phyloP scores from a whole-genome alignment of 2,329 filamentous ascomycete genomes.

The Incumbomyces delicatus region DNA sequence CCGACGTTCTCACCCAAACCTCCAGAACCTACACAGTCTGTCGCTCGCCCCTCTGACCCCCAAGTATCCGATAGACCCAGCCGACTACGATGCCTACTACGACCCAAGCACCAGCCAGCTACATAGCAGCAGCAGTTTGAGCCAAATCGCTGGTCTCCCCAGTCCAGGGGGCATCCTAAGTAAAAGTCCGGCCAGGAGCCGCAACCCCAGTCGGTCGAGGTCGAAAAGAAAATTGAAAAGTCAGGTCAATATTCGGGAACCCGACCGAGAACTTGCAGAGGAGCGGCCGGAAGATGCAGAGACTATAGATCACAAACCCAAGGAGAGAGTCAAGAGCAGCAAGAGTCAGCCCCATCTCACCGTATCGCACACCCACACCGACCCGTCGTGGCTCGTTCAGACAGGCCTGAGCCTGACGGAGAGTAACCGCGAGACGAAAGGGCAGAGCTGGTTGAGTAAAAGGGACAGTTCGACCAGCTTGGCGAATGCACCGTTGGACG shows the following conservation, averaged over 20 bases:
- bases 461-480: constrained; percentile 48
- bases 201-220: constrained; percentile 15
- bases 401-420: constrained; percentile 48
- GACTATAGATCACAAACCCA: background rate
- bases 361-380: constrained; percentile 3
- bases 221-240: constrained; percentile 13
- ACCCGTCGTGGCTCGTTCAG: constrained; percentile 44
- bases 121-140: constrained; percentile 26
- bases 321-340: background rate
- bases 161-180: constrained; percentile 19
- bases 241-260: constrained; percentile 8
- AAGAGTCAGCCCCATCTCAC: background rate
- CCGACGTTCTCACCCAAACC: constrained; percentile 49
- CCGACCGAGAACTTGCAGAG: constrained; percentile 6
- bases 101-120: constrained; percentile 26
- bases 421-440: constrained; percentile 50
- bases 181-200: constrained; percentile 7
- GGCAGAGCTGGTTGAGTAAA: constrained; percentile 52
- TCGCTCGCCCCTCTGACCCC: constrained; percentile 52
- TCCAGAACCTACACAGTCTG: constrained; percentile 40
- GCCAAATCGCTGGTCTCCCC: constrained; percentile 21
- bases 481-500: constrained; percentile 12
- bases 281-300: constrained; percentile 7
- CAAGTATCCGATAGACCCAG: constrained; percentile 41
- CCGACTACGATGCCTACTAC: constrained; percentile 28